A percentile compares a stretch with the other conserved stretches of the same genome.
Conservation (phyloP, 2,329 filamentous ascomycete genomes). For the Pseudogymnoascus verrucosus region DNA sequence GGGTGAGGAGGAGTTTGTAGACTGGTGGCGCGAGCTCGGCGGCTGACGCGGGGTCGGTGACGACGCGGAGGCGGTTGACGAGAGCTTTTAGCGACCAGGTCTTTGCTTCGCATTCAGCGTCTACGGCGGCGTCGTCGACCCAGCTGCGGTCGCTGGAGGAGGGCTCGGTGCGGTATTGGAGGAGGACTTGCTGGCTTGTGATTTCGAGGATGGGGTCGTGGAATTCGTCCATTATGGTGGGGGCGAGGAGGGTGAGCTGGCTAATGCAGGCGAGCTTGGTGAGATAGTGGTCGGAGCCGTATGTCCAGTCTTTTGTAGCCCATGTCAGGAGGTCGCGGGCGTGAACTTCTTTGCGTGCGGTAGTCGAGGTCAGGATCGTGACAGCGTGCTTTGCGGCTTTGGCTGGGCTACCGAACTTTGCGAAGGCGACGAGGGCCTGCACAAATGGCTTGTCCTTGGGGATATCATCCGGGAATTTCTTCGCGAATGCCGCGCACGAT, state of each 20-base stretch:
- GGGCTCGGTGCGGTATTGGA: slow-evolving; percentile 58
- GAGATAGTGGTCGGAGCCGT: slow-evolving; percentile 66
- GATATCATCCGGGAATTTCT: slow-evolving; percentile 76
- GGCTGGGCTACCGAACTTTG: slow-evolving; percentile 71
- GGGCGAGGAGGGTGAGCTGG: slow-evolving; percentile 68
- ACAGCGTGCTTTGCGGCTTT: slow-evolving; percentile 89
- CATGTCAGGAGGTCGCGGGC: slow-evolving; percentile 75
- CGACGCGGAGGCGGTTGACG: slow-evolving; percentile 71
- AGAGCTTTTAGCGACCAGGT: slow-evolving; percentile 75
- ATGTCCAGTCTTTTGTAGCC: slow-evolving; percentile 65
- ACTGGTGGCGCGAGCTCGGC: slow-evolving; percentile 58
- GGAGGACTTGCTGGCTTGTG: slow-evolving; percentile 64
- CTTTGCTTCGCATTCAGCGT: slow-evolving; percentile 79
- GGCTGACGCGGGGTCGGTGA: slow-evolving; percentile 41
- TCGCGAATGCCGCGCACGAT: slow-evolving; percentile 85
- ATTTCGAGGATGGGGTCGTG: slow-evolving; percentile 74
- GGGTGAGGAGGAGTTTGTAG: slow-evolving; percentile 68
- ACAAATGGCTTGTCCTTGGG: slow-evolving; percentile 73
- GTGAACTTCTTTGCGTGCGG: slow-evolving; percentile 73
- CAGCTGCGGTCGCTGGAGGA: slow-evolving; percentile 52
- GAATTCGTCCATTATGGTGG: slow-evolving; percentile 63
- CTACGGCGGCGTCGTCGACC: slow-evolving; percentile 59
- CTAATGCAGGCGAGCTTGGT: slow-evolving; percentile 63
- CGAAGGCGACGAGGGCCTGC: slow-evolving; percentile 74
- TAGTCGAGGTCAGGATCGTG: slow-evolving; percentile 68